phyloP scores from a whole-genome alignment of 129 eudicot species.

The Flaveria sonorensis region DNA sequence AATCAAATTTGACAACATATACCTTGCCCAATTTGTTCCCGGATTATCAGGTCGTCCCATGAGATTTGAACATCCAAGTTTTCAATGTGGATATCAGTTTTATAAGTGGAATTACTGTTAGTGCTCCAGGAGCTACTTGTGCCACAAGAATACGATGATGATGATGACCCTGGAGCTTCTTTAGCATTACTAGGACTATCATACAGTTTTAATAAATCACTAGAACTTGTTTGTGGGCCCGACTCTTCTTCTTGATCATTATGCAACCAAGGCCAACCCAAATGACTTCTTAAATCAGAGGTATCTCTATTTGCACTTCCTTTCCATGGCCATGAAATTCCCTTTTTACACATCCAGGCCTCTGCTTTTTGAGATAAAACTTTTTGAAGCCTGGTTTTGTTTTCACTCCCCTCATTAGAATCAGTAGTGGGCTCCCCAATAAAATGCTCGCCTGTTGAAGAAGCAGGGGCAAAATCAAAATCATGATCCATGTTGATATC shows the following conservation, averaged over 20 bases:
- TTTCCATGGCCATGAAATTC: slow-evolving; percentile 75
- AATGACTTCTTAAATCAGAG: neutral
- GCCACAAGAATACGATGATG: slow-evolving; percentile 65
- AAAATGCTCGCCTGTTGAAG: too few species aligned
- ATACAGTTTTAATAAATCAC: slow-evolving; percentile 20
- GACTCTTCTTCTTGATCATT: slow-evolving; percentile 54
- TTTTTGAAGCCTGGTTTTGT: neutral
- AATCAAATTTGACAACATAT: neutral
- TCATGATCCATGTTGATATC: neutral
- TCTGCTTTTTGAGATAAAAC: slow-evolving; percentile 60
- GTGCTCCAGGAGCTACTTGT: slow-evolving; percentile 67
- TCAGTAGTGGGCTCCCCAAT: too few species aligned
- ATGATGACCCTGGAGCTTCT: slow-evolving; percentile 61
- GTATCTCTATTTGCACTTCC: slow-evolving; percentile 37
- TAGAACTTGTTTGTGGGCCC: slow-evolving; percentile 25
- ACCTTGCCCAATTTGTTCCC: slow-evolving; percentile 91
- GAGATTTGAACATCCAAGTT: slow-evolving; percentile 65
- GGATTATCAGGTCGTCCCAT: slow-evolving; percentile 81
- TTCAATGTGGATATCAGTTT: slow-evolving; percentile 52
- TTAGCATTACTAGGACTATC: slow-evolving; percentile 38
- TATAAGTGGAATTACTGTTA: slow-evolving; percentile 50
- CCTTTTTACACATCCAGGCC: slow-evolving; percentile 65
- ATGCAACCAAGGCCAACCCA: slow-evolving; percentile 56
- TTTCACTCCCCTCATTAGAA: too few species aligned
- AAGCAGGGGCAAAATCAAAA: too few species aligned